Base-by-base conservation (phyloP, 768 basidiomycete species). In the Naganishia onofrii region DNA sequence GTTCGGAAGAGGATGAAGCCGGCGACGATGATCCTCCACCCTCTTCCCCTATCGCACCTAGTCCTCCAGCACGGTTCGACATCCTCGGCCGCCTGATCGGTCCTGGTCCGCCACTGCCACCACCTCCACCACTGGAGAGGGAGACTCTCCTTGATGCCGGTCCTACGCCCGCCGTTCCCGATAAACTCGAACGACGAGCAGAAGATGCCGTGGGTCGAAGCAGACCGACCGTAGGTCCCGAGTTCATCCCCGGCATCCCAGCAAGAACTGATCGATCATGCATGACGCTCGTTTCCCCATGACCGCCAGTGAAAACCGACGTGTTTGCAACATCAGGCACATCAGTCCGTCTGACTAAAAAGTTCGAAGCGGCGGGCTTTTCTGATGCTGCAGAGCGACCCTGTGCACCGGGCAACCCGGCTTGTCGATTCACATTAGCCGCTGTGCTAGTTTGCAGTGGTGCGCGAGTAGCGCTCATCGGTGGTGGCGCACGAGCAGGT, bases 41-140 rank as follows among this genome's bases (percentile, higher is more conserved):
- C 46, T 63, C 60, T 44, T 63, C 60, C n/a, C 60, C 42, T 42
- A 63, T 63, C 60, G 60, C 60, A 17, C 60, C 60, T 5, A 63
- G 26, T 26, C 60, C 60, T 28, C 60, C 60, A 36, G 31, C 32
- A 38, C 60, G 23, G 13, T 34, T 42, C 34, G 60, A 63, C 36
- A 63, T 42, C n/a, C 60, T 42, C 23, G 38, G 5, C 1, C 60
- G n/a, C 15, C 60, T 6, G 60, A 63, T 63, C 9, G 60, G 60
- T 7, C 60, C 60, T 4, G 60, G 60, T n/a, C 60, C 60, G 15
- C 60, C 42, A 10, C 23, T 17, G 38, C 38, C 34, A n/a, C 32
- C 34, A 15, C 29, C 32, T 19, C 31, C 56, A 12, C 31, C 57
- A 12, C 32, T 42, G 12, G 38, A 32, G 36, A 58, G 31, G 32